Base-by-base conservation (phyloP, 2,329 filamentous ascomycete genomes). In the Ustilaginoidea virens region DNA sequence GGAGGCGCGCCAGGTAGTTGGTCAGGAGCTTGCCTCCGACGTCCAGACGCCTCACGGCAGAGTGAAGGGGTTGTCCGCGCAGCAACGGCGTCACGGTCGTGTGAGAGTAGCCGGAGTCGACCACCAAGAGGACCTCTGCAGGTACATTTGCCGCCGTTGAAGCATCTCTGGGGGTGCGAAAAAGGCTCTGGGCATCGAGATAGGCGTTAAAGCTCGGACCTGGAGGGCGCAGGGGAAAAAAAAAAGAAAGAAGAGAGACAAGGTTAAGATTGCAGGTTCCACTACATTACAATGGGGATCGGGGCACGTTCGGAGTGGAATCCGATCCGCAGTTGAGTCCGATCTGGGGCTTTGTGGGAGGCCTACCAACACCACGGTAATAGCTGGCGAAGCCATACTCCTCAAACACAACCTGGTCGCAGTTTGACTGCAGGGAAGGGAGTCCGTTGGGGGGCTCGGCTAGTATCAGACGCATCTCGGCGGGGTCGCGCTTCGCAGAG, bases 361-460 rank as follows among this genome's bases (percentile, higher is more conserved):
- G 20, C 59, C 34, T 49, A 70, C 80, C 80, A 38, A 80, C 60
- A 33, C 71, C 75, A 35, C 90, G 72, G 39, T 78, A 79, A 55
- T 92, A 92, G 39, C 80, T 78, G 8, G 77, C 70, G 53, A 98
- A 98, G 3, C 82, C 82, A 58, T 90, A 98, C 49, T 96, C 86
- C 48, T 98, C 90, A 60, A 98, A 96, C 2, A 96, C 72, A 47
- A 98, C 83, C 58, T 98, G 87, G 46, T 98, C 90, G 42, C 82
- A 85, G 49, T 94, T 90, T 22, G 76, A 71, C 53, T 94, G 85
- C 37, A 98, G 56, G 9, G 74, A 73, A 1, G 78, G 74, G 32
- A 92, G 65, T 4, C 77, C 74, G 53, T 92, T 93, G 4, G 85
- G 78, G 25, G 83, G 79, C 52, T 98, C 90, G 1, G 80, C 74